A percentile compares a stretch with the other conserved stretches of the same genome.
Evolutionary conservation across 352 stramenopile species (phyloP).

Genomic region (Pythium chondricola): DNA sequence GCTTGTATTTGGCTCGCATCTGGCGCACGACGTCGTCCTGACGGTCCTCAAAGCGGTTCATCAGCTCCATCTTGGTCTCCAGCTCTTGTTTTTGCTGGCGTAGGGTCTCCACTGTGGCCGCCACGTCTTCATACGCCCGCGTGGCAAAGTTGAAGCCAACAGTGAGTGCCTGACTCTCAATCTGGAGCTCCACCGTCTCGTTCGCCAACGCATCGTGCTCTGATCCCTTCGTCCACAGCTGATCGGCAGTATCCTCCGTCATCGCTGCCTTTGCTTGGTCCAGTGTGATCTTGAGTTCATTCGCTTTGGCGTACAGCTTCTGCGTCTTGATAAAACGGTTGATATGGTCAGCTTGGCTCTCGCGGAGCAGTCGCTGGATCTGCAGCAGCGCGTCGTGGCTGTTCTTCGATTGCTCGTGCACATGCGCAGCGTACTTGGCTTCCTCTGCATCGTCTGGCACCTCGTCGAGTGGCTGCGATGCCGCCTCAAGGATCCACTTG

Average conservation of each 20-base stretch:
- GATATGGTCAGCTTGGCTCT: conserved; percentile 38
- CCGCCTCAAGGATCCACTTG: conserved; percentile 20
- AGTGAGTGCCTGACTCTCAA: conserved; percentile 19
- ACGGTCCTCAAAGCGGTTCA: conserved; percentile 34
- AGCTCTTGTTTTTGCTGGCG: conserved; percentile 29
- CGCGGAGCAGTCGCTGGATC: conserved; percentile 28
- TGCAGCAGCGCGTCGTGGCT: conserved; percentile 34
- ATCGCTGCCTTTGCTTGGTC: neutral
- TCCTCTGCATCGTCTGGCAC: conserved; percentile 23
- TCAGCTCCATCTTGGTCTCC: conserved; percentile 32
- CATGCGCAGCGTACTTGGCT: conserved; percentile 28
- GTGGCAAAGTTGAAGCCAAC: conserved; percentile 15
- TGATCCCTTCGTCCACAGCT: no score
- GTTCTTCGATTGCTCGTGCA: conserved; percentile 24
- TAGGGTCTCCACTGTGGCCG: conserved; percentile 15
- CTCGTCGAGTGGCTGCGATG: conserved; percentile 3
- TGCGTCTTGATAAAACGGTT: conserved; percentile 29
- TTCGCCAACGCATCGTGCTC: conserved; percentile 2
- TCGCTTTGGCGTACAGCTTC: conserved; percentile 20
- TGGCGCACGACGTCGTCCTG: conserved; percentile 31
- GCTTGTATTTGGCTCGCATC: conserved; percentile 21
- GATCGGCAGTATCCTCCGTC: neutral
- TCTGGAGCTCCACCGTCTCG: conserved; percentile 26
- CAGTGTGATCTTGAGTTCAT: conserved; percentile 13
- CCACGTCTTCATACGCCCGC: conserved; percentile 13